phyloP scores from a whole-genome alignment of 2,329 filamentous ascomycete genomes.

The Dactylellina parvicollis region DNA sequence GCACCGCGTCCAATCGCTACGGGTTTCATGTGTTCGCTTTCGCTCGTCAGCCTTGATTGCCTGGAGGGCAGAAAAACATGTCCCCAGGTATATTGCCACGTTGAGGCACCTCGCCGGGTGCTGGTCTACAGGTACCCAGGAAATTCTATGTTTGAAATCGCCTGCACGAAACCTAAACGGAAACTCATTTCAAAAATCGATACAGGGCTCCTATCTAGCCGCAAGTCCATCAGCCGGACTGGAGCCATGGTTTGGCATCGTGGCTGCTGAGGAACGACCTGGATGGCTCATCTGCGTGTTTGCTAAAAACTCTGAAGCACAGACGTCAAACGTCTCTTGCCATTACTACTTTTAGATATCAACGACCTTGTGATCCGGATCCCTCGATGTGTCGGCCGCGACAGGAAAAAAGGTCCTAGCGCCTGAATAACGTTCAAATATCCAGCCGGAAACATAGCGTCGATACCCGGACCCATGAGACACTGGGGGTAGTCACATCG shows the following conservation, averaged over 20 bases:
- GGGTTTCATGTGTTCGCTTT: conserved; percentile 17
- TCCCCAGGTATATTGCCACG: conserved; percentile 40
- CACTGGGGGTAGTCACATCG: no score
- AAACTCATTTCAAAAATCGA: no score
- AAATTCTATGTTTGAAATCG: no score
- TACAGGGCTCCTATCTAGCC: no score
- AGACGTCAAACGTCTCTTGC: conserved; percentile 20
- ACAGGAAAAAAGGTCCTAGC: conserved; percentile 25
- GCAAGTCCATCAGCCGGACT: no score
- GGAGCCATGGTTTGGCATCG: no score
- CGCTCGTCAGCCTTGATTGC: conserved; percentile 10
- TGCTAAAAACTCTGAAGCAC: conserved; percentile 18
- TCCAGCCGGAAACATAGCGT: not conserved
- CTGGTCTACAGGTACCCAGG: not conserved
- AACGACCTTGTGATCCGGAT: conserved; percentile 15
- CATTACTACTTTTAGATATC: conserved; percentile 29
- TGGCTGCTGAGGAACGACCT: no score
- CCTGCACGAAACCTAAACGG: no score
- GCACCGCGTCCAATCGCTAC: conserved; percentile 26
- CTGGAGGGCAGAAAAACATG: no score
- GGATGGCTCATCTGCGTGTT: conserved; percentile 4
- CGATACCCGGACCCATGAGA: conserved; percentile 7
- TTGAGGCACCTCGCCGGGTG: conserved; percentile 2
- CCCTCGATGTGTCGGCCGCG: not conserved
- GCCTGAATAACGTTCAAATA: conserved; percentile 16